Evolutionary conservation across 805 yeast species (phyloP), one percentile per base, ranked within the genome.

Genomic region (Dipodascopsis tothii): DNA sequence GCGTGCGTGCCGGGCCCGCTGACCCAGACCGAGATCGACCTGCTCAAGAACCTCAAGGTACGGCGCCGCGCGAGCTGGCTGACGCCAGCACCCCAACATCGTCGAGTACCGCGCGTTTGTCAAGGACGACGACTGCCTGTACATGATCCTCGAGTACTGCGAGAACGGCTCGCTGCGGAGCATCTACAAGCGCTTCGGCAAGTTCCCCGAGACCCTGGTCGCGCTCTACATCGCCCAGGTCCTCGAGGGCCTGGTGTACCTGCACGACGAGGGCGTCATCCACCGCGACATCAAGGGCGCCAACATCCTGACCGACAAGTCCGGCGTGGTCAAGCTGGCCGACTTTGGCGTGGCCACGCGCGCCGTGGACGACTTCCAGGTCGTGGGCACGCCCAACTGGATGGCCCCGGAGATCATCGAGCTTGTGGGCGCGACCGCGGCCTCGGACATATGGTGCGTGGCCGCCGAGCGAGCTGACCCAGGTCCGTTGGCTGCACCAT

Each of bases 361-460:
- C 38, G 48, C 55, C 25, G 43, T 58, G 5, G 43, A 41, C n/a
- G 52, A 45, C 9, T 43, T 43, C 21, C 48, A 60, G 16, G 59
- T 61, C 57, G 78, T 76, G 14, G 98, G 98, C 1, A 86, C 97
- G 0, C 94, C 96, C 0, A 84, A 90, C 60, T 92, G 97, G 97
- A 88, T 92, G 96, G 96, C 98, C 0, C 98, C 98, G 0, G 98
- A 92, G 59, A 79, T 94, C 2, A 83, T 92, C 3, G 70, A 80
- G 34, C 79, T 86, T 55, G 84, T 81, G 56, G 94, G 94, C 2
- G 82, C 90, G 1, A 80, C 94, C 6, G 77, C 90, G 0, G 82
- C 94, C 1, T 84, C 95, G 2, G 98, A 92, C 65, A 60, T 68
- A 4, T 68, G 72, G 58, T 41, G 7, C 4, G 11, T 19, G 28